These are phyloP conservation scores for Begonia masoniana DNA, from an alignment of 306 rosid species.

Conservation along the genomic window DNA sequence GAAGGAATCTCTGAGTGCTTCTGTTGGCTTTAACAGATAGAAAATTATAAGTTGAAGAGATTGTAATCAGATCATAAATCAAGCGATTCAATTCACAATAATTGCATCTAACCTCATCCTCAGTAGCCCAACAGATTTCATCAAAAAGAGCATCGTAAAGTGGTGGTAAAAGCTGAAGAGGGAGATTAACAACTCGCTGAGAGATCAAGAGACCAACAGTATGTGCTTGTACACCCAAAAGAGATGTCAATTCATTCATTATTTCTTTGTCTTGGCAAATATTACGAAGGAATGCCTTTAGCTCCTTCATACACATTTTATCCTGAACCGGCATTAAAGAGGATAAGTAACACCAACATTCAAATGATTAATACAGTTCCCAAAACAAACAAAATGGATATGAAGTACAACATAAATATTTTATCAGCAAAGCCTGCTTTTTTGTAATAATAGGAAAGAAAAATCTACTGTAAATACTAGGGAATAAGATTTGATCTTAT, in stretches of 20 bases:
- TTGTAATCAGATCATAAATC: slow-evolving; percentile 6
- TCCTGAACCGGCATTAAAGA: slow-evolving; percentile 20
- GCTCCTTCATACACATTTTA: slow-evolving; percentile 36
- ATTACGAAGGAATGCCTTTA: slow-evolving; percentile 46
- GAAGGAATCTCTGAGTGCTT: slow-evolving; percentile 60
- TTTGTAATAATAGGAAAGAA: too few species aligned
- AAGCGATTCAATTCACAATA: slow-evolving; percentile 14
- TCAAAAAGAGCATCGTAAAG: slow-evolving; percentile 77
- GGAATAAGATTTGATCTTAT: too few species aligned
- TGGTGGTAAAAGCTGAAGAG: slow-evolving; percentile 73
- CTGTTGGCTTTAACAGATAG: slow-evolving; percentile 51
- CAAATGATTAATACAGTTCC: neutral
- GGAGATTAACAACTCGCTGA: slow-evolving; percentile 67
- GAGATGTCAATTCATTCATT: slow-evolving; percentile 28
- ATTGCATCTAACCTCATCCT: slow-evolving; percentile 74
- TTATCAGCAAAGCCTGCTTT: too few species aligned
- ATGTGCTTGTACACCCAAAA: slow-evolving; percentile 44
- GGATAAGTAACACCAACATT: slow-evolving; percentile 8
- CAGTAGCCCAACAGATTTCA: slow-evolving; percentile 83
- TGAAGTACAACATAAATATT: too few species aligned
- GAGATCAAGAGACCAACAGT: slow-evolving; percentile 62
- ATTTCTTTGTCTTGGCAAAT: slow-evolving; percentile 31
- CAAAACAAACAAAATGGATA: too few species aligned
- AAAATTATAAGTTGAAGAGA: slow-evolving; percentile 11
- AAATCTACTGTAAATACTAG: too few species aligned